Percentiles rank a stretch among this genome's conserved stretches.
These are phyloP conservation scores for Penicillium sp. DNA, from an alignment of 2,329 filamentous ascomycete genomes.

Conservation along the genomic window DNA sequence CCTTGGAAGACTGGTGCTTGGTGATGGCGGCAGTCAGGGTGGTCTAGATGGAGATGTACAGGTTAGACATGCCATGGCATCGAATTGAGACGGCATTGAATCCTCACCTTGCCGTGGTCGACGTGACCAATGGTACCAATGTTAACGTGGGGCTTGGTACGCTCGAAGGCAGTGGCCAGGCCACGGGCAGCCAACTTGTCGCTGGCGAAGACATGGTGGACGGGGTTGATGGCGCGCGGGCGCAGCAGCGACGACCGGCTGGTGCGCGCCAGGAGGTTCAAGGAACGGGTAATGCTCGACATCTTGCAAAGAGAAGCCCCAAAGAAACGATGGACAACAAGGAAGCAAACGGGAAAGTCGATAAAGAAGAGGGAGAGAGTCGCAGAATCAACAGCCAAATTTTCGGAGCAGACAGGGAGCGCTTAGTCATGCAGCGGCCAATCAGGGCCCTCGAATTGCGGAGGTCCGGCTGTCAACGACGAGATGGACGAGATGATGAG, in stretches of 20 bases:
- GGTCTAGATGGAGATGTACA: slow-evolving; percentile 62
- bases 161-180: slow-evolving; percentile 71
- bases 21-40: slow-evolving; percentile 98
- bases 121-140: slow-evolving; percentile 99
- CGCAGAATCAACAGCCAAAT: slow-evolving; percentile 36
- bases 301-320: slow-evolving; percentile 58
- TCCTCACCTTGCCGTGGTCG: slow-evolving; percentile 93
- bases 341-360: slow-evolving; percentile 29
- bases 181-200: slow-evolving; percentile 52
- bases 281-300: slow-evolving; percentile 76
- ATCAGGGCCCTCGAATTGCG: slow-evolving; percentile 36
- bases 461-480: slow-evolving; percentile 19
- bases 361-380: slow-evolving; percentile 28
- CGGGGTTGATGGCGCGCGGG: slow-evolving; percentile 70
- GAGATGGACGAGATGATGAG: not conserved
- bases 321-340: slow-evolving; percentile 33
- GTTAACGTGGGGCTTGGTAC: slow-evolving; percentile 96
- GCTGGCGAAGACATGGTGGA: slow-evolving; percentile 61
- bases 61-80: slow-evolving; percentile 3
- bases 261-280: slow-evolving; percentile 79
- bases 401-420: slow-evolving; percentile 32
- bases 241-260: slow-evolving; percentile 73
- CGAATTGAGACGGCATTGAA: slow-evolving; percentile 14
- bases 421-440: slow-evolving; percentile 45
- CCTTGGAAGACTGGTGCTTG: slow-evolving; percentile 95